A percentile compares a stretch with the other conserved stretches of the same genome.
Conservation (phyloP, 306 rosid genomes). For the Sicyos edulis region DNA sequence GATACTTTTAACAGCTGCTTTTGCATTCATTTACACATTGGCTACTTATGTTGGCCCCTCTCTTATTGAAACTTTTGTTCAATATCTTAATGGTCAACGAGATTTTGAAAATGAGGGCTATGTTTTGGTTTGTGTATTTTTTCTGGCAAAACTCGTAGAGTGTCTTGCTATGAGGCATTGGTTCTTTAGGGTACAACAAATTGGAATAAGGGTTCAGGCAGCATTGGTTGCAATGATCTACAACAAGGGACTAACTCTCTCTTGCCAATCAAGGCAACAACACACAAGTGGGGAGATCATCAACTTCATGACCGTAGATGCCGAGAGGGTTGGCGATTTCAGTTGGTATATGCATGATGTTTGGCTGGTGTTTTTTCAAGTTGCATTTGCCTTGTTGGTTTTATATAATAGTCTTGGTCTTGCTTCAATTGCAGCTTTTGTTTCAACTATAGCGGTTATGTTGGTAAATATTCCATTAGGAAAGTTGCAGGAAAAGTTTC, state of each 20-base stretch:
- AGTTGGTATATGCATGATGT: constrained; percentile 63
- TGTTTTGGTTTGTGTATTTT: constrained; percentile 45
- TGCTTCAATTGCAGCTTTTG: constrained; percentile 64
- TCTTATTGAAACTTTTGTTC: constrained; percentile 63
- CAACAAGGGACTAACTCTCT: constrained; percentile 58
- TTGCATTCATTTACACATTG: constrained; percentile 31
- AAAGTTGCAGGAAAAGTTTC: constrained; percentile 57
- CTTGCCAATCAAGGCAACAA: constrained; percentile 49
- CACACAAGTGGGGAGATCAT: constrained; percentile 65
- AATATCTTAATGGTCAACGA: constrained; percentile 53
- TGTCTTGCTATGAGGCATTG: constrained; percentile 55
- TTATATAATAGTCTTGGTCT: constrained; percentile 64
- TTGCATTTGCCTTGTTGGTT: constrained; percentile 55
- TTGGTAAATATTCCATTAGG: constrained; percentile 60
- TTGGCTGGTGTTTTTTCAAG: constrained; percentile 60
- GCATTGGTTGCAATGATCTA: constrained; percentile 54
- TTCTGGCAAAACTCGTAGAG: constrained; percentile 62
- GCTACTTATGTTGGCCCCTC: constrained; percentile 82
- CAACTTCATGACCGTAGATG: constrained; percentile 84
- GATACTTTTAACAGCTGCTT: constrained; percentile 38
- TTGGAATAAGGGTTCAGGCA: constrained; percentile 50
- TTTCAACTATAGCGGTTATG: constrained; percentile 59
- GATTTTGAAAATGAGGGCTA: constrained; percentile 50
- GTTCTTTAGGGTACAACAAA: constrained; percentile 51
- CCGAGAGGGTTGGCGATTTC: constrained; percentile 60